Evolutionary conservation across 176 grass and related monocot genomes (phyloP).

Genomic region (Poa pratensis): DNA sequence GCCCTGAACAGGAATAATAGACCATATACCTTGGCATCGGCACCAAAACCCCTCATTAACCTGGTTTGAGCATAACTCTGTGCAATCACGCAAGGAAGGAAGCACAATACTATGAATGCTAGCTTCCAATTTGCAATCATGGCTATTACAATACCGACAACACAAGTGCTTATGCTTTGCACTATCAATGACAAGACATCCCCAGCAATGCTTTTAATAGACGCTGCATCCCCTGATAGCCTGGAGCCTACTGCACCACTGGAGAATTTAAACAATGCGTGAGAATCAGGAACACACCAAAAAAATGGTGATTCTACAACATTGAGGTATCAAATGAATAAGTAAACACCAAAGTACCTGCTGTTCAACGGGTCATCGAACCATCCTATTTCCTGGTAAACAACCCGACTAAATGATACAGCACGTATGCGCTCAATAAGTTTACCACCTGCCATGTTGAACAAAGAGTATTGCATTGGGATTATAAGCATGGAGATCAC

Average conservation of each 20-base stretch:
- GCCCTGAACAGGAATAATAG: constrained; percentile 21
- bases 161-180: constrained; percentile 61
- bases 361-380: constrained; percentile 66
- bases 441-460: constrained; percentile 66
- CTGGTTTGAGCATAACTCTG: constrained; percentile 68
- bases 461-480: constrained; percentile 60
- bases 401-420: constrained; percentile 53
- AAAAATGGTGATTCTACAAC: constrained; percentile 16
- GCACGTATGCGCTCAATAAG: constrained; percentile 59
- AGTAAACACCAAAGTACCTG: constrained; percentile 51
- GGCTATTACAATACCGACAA: constrained; percentile 60
- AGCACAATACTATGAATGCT: constrained; percentile 56
- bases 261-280: constrained; percentile 21
- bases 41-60: constrained; percentile 69
- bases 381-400: constrained; percentile 74
- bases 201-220: constrained; percentile 66
- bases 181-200: constrained; percentile 67
- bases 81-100: constrained; percentile 55
- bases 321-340: constrained; percentile 26
- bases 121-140: constrained; percentile 72
- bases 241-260: constrained; percentile 74
- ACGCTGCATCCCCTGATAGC: constrained; percentile 68
- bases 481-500: constrained; percentile 43
- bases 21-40: constrained; percentile 61
- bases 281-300: not conserved